phyloP scores from a whole-genome alignment of 768 basidiomycete genomes.

The Pulveroboletus frians region DNA sequence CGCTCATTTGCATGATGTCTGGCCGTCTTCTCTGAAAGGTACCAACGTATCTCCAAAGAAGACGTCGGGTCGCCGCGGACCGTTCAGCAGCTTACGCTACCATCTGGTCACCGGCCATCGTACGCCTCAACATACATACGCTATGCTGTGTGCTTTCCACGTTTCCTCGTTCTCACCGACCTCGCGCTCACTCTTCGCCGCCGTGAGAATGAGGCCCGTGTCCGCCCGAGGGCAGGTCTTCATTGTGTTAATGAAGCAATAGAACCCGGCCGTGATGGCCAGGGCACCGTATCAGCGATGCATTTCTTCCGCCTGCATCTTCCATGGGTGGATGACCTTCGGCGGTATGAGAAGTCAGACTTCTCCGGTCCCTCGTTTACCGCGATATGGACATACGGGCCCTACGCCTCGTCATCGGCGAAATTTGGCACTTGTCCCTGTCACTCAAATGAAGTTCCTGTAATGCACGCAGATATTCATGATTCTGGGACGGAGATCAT shows the following conservation, averaged over 20 bases:
- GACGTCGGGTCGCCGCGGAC: constrained; percentile 13
- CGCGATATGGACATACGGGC: constrained; percentile 15
- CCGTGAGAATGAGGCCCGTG: constrained; percentile 7
- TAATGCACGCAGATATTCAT: constrained; percentile 9
- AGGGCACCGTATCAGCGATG: constrained; percentile 11
- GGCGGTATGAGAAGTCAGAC: constrained; percentile 1
- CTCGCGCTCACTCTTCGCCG: constrained; percentile 8
- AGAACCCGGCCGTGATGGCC: constrained; percentile 14
- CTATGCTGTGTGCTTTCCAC: constrained; percentile 3
- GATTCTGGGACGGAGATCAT: constrained; percentile 24
- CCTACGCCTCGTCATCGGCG: constrained; percentile 4
- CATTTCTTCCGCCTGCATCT: constrained; percentile 10
- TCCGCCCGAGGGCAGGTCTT: constrained; percentile 21
- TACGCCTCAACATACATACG: constrained; percentile 4
- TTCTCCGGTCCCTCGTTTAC: constrained; percentile 10
- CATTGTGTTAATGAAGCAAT: constrained; percentile 24
- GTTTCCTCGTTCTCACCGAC: constrained; percentile 12
- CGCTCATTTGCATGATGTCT: neutral
- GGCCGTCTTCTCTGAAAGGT: constrained; percentile 16
- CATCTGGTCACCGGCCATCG: neutral
- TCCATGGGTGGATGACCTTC: constrained; percentile 10
- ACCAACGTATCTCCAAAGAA: constrained; percentile 6
- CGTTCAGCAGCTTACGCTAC: constrained; percentile 1
- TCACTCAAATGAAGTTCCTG: constrained; percentile 5
- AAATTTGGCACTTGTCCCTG: constrained; percentile 7